These are phyloP conservation scores for Epichloe scottii DNA, from an alignment of 2,329 filamentous ascomycete genomes.

Conservation along the genomic window DNA sequence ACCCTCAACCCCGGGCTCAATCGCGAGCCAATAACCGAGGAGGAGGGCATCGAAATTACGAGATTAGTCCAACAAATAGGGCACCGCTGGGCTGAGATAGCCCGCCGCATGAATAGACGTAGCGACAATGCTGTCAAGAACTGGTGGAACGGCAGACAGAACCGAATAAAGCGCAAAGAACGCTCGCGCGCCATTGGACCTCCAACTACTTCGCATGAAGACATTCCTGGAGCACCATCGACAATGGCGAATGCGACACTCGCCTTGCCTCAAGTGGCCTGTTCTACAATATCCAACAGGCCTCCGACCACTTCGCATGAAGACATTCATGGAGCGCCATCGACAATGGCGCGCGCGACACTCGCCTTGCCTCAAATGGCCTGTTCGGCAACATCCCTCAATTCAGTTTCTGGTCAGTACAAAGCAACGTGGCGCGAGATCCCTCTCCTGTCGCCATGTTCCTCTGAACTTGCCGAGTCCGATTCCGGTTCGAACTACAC, in stretches of 20 bases:
- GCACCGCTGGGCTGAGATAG: conserved; percentile 89
- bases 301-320: background rate
- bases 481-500: conserved; percentile 54
- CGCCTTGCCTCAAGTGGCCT: background rate
- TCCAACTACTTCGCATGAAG: background rate
- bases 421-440: conserved; percentile 15
- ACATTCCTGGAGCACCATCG: background rate
- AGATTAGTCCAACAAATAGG: conserved; percentile 64
- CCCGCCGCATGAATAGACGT: conserved; percentile 65
- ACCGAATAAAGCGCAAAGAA: conserved; percentile 49
- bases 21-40: conserved; percentile 58
- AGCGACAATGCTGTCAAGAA: conserved; percentile 97
- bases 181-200: background rate
- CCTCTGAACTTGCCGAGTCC: conserved; percentile 43
- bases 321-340: background rate
- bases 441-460: conserved; percentile 24
- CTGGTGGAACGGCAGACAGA: conserved; percentile 94
- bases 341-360: background rate
- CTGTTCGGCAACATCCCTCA: background rate
- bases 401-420: background rate
- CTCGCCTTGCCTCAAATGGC: background rate
- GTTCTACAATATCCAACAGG: too few relatives aligned
- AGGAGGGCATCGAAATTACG: conserved; percentile 64
- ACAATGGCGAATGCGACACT: background rate
- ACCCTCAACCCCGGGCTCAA: conserved; percentile 71